These are phyloP conservation scores for Pelargonium cotyledonis DNA, from an alignment of 441 rosid species.

Conservation along the genomic window DNA sequence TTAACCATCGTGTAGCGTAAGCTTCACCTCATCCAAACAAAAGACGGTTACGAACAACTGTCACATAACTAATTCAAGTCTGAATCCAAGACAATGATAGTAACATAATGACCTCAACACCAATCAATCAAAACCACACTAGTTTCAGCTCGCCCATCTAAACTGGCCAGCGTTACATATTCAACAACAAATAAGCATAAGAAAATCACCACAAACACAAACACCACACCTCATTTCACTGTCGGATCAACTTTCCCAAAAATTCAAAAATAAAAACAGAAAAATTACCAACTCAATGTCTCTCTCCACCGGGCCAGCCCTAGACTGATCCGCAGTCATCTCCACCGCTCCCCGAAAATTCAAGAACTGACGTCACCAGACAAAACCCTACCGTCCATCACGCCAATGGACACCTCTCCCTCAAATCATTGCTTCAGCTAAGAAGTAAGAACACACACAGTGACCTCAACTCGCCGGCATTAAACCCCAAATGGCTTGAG, in stretches of 20 bases:
- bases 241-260: background rate
- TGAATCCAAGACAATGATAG: constrained; percentile 2
- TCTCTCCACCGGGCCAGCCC: constrained; percentile 1
- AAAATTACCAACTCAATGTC: constrained; percentile 4
- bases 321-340: constrained; percentile 6
- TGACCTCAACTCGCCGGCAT: background rate
- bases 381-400: constrained; percentile 3
- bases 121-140: no score
- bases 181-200: background rate
- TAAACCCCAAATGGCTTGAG: background rate
- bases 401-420: background rate
- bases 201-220: background rate
- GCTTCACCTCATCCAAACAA: no score
- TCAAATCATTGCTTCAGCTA: background rate
- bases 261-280: background rate
- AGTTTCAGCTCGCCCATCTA: background rate
- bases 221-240: background rate
- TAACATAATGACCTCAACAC: no score
- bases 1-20: background rate
- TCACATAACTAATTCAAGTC: background rate
- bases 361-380: background rate
- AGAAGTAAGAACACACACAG: background rate
- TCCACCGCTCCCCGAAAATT: background rate
- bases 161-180: background rate
- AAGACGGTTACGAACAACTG: background rate